A percentile compares a stretch with the other conserved stretches of the same genome.
Evolutionary conservation across 2,329 filamentous ascomycete species (phyloP).

Genomic region (Sclerotinia minor): DNA sequence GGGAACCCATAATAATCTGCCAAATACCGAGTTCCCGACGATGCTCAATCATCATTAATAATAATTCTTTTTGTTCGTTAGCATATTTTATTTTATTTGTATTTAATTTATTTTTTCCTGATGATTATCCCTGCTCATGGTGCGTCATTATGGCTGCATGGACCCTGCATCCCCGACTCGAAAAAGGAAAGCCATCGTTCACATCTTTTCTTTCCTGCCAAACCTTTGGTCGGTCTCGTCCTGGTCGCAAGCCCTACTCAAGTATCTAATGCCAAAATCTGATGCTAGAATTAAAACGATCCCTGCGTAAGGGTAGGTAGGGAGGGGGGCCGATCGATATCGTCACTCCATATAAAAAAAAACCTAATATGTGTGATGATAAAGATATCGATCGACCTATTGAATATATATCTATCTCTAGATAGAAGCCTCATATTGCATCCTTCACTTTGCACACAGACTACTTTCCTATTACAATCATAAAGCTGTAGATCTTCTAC

Average conservation of each 20-base stretch:
- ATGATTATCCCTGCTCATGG: not conserved
- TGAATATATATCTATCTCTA: not conserved
- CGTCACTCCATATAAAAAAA: slow-evolving; percentile 2
- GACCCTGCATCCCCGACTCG: not conserved
- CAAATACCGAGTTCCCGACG: not conserved
- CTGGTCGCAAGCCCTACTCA: not conserved
- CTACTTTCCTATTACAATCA: not conserved
- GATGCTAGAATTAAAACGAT: not conserved
- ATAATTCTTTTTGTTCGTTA: not conserved
- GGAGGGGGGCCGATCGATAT: slow-evolving; percentile 9
- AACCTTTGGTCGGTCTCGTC: not conserved
- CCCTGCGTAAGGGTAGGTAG: slow-evolving; percentile 1
- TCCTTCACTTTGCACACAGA: not conserved
- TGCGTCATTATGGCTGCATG: slow-evolving; percentile 11
- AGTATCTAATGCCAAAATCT: not conserved
- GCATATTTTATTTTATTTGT: no score
- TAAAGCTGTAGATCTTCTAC: slow-evolving; percentile 11
- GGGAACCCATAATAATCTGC: not conserved
- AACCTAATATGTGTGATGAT: not conserved
- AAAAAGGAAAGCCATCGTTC: not conserved
- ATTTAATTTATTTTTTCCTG: not conserved
- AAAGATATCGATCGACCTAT: not conserved
- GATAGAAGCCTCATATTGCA: not conserved
- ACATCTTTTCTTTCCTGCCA: not conserved
- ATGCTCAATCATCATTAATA: no score